Conservation (phyloP, 129 eudicot species). For the Apium graveolens region DNA sequence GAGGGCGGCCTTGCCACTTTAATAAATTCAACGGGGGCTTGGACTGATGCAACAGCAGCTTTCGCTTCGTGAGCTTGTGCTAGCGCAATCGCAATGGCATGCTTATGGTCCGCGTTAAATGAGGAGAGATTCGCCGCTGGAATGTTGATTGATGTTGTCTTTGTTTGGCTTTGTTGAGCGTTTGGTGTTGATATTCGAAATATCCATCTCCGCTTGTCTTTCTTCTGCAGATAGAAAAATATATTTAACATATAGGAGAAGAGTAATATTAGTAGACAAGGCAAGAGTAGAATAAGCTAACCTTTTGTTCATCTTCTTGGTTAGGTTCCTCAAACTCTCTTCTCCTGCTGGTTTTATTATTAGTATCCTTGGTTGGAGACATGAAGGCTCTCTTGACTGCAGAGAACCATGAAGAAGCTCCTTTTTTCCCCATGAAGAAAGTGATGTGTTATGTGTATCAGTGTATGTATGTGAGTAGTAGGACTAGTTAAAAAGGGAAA, state of each 20-base stretch:
- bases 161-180: constrained; percentile 20
- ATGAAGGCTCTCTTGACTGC: constrained; percentile 69
- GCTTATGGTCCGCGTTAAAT: constrained; percentile 28
- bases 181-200: constrained; percentile 42
- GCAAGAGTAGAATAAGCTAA: too few relatives aligned
- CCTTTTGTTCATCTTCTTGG: constrained; percentile 51
- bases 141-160: background rate
- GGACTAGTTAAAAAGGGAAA: too few relatives aligned
- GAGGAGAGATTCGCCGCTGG: constrained; percentile 4
- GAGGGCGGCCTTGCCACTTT: constrained; percentile 38
- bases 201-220: constrained; percentile 76
- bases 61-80: constrained; percentile 43
- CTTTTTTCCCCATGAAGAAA: constrained; percentile 53
- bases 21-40: constrained; percentile 52
- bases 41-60: constrained; percentile 55
- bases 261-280: too few relatives aligned
- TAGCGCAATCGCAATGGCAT: constrained; percentile 39
- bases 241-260: too few relatives aligned
- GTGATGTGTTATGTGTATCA: background rate
- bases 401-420: constrained; percentile 61
- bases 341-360: constrained; percentile 27
- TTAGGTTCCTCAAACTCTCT: constrained; percentile 31
- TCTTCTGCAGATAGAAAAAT: constrained; percentile 36
- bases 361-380: constrained; percentile 53
- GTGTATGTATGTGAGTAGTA: background rate